Percentiles rank a stretch among this genome's conserved stretches.
Conservation (phyloP, 768 basidiomycete genomes). For the Mycena filopes region DNA sequence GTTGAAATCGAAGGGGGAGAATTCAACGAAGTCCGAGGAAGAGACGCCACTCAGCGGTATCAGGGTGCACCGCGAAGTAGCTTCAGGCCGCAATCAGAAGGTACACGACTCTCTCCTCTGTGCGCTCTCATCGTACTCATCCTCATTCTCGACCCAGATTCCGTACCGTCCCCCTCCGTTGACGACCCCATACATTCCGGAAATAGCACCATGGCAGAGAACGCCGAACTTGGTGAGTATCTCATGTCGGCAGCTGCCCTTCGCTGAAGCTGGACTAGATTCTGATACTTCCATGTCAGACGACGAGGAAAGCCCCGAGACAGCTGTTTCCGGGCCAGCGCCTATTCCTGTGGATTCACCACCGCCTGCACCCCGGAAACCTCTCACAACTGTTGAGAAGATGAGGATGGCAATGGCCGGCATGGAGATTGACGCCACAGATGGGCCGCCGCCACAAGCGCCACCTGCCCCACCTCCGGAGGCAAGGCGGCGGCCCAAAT, state of each 20-base stretch:
- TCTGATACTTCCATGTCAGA: slow-evolving; percentile 1
- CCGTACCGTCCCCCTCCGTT: neutral
- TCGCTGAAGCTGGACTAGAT: slow-evolving; percentile 6
- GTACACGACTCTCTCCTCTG: neutral
- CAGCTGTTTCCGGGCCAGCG: slow-evolving; percentile 7
- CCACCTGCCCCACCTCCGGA: neutral
- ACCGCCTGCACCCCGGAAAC: neutral
- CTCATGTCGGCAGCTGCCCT: neutral
- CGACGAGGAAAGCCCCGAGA: neutral
- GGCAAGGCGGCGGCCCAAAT: slow-evolving; percentile 5
- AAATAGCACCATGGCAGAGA: neutral
- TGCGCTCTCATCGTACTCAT: neutral
- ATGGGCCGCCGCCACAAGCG: neutral
- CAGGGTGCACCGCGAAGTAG: neutral
- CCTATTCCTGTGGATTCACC: slow-evolving; percentile 1
- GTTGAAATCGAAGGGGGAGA: slow-evolving; percentile 21
- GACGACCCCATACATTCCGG: neutral
- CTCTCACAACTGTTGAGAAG: slow-evolving; percentile 11
- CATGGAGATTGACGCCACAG: slow-evolving; percentile 11
- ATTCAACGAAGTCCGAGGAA: neutral
- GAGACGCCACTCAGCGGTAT: neutral
- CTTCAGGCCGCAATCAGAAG: slow-evolving; percentile 9
- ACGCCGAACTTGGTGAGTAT: neutral
- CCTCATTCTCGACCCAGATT: neutral
- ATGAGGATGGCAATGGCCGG: slow-evolving; percentile 25